Conservation (phyloP, 192 early-diverging fungal genomes). For the Podila minutissima region DNA sequence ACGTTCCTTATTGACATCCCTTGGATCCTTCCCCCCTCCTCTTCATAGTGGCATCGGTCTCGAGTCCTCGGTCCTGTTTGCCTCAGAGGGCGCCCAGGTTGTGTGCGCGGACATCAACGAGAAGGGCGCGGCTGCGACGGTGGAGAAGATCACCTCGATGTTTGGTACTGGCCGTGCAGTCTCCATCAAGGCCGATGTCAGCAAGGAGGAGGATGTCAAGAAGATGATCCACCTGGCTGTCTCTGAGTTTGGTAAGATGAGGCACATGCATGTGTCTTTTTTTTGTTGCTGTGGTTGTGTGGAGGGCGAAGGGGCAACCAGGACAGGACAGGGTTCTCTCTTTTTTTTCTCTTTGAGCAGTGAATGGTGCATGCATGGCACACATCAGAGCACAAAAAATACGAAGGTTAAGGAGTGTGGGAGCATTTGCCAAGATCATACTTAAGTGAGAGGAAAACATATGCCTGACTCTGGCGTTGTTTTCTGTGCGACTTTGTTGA, state of each 20-base stretch:
- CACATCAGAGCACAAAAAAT: too few species aligned
- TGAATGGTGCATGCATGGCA: too few species aligned
- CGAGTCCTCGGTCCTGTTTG: constrained; percentile 79
- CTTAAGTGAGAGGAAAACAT: neutral
- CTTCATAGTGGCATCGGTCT: constrained; percentile 78
- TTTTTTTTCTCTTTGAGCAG: neutral
- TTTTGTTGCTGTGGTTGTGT: neutral
- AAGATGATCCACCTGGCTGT: constrained; percentile 72
- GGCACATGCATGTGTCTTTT: neutral
- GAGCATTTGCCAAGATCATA: neutral
- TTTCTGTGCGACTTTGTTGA: neutral
- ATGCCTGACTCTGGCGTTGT: neutral
- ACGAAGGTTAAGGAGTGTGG: neutral
- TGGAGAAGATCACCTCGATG: constrained; percentile 60
- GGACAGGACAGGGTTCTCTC: neutral
- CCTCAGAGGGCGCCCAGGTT: constrained; percentile 80
- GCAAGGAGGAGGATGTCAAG: constrained; percentile 78
- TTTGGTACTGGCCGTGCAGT: constrained; percentile 61
- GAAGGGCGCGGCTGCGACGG: constrained; percentile 60
- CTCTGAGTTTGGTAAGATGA: constrained; percentile 67
- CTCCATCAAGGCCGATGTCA: constrained; percentile 74
- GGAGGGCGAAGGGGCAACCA: neutral
- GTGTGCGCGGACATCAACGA: constrained; percentile 84
- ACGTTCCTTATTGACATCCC: neutral
- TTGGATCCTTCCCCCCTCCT: neutral